These are phyloP conservation scores for Chrysoporthe cubensis DNA, from an alignment of 2,329 filamentous ascomycete species.

Conservation along the genomic window DNA sequence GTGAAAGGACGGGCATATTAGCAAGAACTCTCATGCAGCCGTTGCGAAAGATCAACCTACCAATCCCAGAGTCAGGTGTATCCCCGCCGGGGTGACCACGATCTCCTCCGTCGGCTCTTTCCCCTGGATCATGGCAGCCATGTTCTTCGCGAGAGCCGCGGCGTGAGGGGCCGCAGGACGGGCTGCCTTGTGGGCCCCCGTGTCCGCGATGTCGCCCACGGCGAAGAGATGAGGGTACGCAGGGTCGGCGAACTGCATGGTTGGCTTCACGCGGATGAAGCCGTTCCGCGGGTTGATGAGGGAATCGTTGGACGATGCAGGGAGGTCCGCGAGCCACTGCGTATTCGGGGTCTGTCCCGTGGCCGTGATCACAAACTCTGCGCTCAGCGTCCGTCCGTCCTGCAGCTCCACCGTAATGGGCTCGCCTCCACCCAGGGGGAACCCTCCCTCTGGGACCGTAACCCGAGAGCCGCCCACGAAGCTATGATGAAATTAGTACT, in stretches of 20 bases:
- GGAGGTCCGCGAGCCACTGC: slow-evolving; percentile 39
- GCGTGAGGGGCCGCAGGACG: slow-evolving; percentile 50
- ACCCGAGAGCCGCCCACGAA: slow-evolving; percentile 36
- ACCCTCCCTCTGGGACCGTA: slow-evolving; percentile 35
- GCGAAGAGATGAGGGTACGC: slow-evolving; percentile 51
- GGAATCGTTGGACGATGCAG: slow-evolving; percentile 29
- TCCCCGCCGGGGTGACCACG: slow-evolving; percentile 40
- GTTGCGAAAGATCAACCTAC: slow-evolving; percentile 28
- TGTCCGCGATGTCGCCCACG: slow-evolving; percentile 55
- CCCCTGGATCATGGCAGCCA: slow-evolving; percentile 45
- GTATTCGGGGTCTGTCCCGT: slow-evolving; percentile 55
- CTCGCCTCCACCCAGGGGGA: slow-evolving; percentile 29
- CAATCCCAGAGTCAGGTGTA: slow-evolving; percentile 47
- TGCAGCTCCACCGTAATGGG: slow-evolving; percentile 37
- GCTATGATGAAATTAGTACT: slow-evolving; percentile 30
- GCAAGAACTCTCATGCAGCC: not conserved
- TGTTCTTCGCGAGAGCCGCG: slow-evolving; percentile 49
- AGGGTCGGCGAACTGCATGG: slow-evolving; percentile 48
- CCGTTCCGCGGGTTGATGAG: slow-evolving; percentile 38
- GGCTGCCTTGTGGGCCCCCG: slow-evolving; percentile 48
- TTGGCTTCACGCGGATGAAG: slow-evolving; percentile 47
- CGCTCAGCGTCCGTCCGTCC: slow-evolving; percentile 39
- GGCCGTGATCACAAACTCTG: slow-evolving; percentile 50
- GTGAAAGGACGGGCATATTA: not conserved
- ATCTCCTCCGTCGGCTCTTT: slow-evolving; percentile 36